phyloP scores from a whole-genome alignment of 1,284 basidiomycete genomes.

The Agroathelia rolfsii region DNA sequence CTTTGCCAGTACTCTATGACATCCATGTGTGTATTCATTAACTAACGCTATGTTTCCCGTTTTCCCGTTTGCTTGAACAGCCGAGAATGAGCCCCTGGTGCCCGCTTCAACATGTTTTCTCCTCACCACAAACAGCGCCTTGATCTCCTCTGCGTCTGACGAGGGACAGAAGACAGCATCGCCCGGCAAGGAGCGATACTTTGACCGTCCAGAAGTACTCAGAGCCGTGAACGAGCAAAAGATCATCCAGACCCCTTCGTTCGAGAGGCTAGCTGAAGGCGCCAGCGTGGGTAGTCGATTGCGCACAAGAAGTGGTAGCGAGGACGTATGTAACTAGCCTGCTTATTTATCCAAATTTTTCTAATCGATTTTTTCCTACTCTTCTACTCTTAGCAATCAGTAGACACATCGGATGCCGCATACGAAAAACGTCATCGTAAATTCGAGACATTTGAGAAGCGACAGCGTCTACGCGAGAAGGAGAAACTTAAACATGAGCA shows the following conservation, averaged over 20 bases:
- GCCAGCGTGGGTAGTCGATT: conserved; percentile 56
- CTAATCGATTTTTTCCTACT: conserved; percentile 6
- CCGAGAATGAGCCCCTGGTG: conserved; percentile 61
- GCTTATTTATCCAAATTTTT: conserved; percentile 11
- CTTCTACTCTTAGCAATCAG: conserved; percentile 31
- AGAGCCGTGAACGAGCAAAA: conserved; percentile 56
- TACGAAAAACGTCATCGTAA: conserved; percentile 81
- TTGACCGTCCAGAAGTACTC: conserved; percentile 67
- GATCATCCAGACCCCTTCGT: conserved; percentile 67
- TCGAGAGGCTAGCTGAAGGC: conserved; percentile 43
- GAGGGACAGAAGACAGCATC: too few relatives aligned
- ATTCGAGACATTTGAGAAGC: conserved; percentile 80
- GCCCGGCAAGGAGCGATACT: conserved; percentile 53
- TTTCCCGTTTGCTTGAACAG: conserved; percentile 27
- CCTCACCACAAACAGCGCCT: conserved; percentile 56
- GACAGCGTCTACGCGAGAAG: conserved; percentile 77
- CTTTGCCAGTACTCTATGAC: conserved; percentile 10
- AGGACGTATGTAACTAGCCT: conserved; percentile 45
- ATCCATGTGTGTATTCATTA: too few relatives aligned
- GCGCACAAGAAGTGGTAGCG: conserved; percentile 51
- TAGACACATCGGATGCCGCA: conserved; percentile 76
- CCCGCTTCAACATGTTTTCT: conserved; percentile 55
- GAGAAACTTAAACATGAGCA: conserved; percentile 87
- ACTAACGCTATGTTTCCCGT: conserved; percentile 10
- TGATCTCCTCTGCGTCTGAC: too few relatives aligned